A percentile compares a stretch with the other conserved stretches of the same genome.
Conservation (phyloP, 129 eudicot genomes). For the Tanacetum coccineum region DNA sequence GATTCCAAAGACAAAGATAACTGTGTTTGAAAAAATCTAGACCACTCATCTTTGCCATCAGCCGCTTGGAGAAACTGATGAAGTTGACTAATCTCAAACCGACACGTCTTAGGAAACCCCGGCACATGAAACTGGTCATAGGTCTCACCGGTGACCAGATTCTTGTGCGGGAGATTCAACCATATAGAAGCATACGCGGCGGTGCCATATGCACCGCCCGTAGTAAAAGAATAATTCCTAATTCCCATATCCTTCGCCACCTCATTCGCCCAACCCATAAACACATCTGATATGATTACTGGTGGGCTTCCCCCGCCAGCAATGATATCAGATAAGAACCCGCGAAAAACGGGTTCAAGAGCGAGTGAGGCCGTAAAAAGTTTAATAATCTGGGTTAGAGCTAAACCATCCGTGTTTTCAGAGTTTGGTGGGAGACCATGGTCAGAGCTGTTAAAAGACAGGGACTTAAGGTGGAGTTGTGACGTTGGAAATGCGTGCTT, state of each 20-base stretch:
- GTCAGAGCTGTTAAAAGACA: slow-evolving; percentile 46
- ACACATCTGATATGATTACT: no score
- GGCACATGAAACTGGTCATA: no score
- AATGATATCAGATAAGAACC: slow-evolving; percentile 52
- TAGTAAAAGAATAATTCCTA: slow-evolving; percentile 42
- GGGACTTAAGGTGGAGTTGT: slow-evolving; percentile 35
- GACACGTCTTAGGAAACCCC: no score
- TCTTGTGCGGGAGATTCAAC: no score
- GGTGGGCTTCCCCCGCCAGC: no score
- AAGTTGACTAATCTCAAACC: no score
- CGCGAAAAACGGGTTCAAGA: slow-evolving; percentile 36
- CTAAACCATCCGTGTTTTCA: slow-evolving; percentile 65
- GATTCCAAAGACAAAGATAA: slow-evolving; percentile 32
- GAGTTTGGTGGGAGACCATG: slow-evolving; percentile 58
- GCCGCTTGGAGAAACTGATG: slow-evolving; percentile 39
- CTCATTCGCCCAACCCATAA: slow-evolving; percentile 63
- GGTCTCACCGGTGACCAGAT: no score
- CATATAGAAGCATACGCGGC: slow-evolving; percentile 54
- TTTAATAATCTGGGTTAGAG: slow-evolving; percentile 33
- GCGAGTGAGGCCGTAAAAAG: slow-evolving; percentile 53
- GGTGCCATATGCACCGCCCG: slow-evolving; percentile 82
- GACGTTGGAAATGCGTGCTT: slow-evolving; percentile 9
- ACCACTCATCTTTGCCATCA: slow-evolving; percentile 64
- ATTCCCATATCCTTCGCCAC: slow-evolving; percentile 39
- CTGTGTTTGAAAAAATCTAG: slow-evolving; percentile 49